Percentiles rank a stretch among this genome's conserved stretches.
Conservation (phyloP, 1,284 basidiomycete species). For the Grifola frondosa region DNA sequence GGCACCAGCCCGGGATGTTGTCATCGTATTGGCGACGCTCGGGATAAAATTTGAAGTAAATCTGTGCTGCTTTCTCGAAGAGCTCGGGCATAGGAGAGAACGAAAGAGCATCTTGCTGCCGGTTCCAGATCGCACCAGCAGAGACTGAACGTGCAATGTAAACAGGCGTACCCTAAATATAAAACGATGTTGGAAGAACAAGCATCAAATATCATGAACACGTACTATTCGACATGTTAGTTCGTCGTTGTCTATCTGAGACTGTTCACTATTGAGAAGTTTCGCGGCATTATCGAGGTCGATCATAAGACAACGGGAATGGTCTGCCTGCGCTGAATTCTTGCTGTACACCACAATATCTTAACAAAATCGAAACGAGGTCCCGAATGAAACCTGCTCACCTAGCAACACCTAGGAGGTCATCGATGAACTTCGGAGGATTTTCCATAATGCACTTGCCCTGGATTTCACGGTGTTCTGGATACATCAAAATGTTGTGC, state of each 20-base stretch:
- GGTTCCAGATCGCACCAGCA: neutral
- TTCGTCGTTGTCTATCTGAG: neutral
- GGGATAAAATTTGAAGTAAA: neutral
- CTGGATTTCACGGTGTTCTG: neutral
- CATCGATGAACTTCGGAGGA: neutral
- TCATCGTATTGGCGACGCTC: neutral
- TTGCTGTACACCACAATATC: neutral
- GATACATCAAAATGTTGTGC: neutral
- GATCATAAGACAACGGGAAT: constrained; percentile 5
- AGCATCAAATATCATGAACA: neutral
- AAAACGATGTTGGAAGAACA: neutral
- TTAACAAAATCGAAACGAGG: neutral
- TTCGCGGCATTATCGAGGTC: constrained; percentile 7
- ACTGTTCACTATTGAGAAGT: too few species aligned
- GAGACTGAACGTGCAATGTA: neutral
- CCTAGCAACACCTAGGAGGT: neutral
- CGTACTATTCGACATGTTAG: constrained; percentile 3
- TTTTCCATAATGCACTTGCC: neutral
- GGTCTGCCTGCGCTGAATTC: too few species aligned
- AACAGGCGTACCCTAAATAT: neutral
- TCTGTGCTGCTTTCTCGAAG: neutral
- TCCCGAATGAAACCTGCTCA: neutral
- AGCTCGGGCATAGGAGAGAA: neutral
- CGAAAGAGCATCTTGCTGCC: neutral
- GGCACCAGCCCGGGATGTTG: neutral